A percentile compares a stretch with the other conserved stretches of the same genome.
These are phyloP conservation scores for Hypoxylon fuscum DNA, from an alignment of 495 filamentous ascomycete species.

Conservation along the genomic window DNA sequence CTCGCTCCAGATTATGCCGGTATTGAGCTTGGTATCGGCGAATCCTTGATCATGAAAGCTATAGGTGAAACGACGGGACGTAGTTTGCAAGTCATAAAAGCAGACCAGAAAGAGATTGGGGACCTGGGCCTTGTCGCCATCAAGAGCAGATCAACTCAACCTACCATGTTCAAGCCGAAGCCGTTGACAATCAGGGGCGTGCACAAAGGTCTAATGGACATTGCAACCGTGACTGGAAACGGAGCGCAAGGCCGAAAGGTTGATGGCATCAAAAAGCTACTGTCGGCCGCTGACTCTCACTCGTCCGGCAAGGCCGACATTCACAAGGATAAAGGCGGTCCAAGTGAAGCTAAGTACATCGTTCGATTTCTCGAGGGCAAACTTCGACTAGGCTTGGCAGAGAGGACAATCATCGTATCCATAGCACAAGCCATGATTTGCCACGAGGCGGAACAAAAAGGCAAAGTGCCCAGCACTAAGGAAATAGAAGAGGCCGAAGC, in stretches of 20 bases:
- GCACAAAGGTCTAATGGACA: constrained; percentile 85
- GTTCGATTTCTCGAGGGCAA: constrained; percentile 95
- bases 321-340: constrained; percentile 89
- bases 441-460: constrained; percentile 76
- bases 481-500: constrained; percentile 84
- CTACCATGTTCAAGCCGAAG: constrained; percentile 97
- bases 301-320: constrained; percentile 83
- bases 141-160: constrained; percentile 91
- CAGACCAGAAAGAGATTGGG: constrained; percentile 94
- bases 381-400: constrained; percentile 86
- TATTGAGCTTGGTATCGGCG: constrained; percentile 94
- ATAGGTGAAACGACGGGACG: constrained; percentile 95
- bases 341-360: constrained; percentile 94
- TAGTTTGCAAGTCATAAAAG: constrained; percentile 84
- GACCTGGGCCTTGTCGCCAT: constrained; percentile 94
- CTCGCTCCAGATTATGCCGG: constrained; percentile 96
- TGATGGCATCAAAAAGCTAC: constrained; percentile 90
- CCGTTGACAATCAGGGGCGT: constrained; percentile 86
- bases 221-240: constrained; percentile 86
- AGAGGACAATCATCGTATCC: constrained; percentile 88
- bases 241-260: constrained; percentile 92
- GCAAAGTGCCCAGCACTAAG: constrained; percentile 72
- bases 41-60: constrained; percentile 97
- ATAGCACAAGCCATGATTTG: constrained; percentile 86
- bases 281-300: constrained; percentile 83